These are phyloP conservation scores for Puccinia hordei DNA, from an alignment of 1,284 basidiomycete genomes.

Conservation along the genomic window DNA sequence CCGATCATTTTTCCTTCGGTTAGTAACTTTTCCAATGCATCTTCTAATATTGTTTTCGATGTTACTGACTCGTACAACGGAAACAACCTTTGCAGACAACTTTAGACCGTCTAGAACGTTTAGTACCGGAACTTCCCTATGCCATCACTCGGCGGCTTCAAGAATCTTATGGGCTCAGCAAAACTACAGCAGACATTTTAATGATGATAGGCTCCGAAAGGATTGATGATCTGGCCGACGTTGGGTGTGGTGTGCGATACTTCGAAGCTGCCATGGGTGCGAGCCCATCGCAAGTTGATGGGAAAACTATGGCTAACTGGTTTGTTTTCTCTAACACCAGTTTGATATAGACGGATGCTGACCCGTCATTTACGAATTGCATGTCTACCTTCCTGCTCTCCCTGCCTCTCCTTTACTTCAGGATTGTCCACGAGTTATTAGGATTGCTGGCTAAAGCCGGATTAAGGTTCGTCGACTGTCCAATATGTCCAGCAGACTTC, in stretches of 20 bases:
- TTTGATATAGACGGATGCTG: background rate
- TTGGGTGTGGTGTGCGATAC: constrained; percentile 60
- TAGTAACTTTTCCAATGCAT: constrained; percentile 1
- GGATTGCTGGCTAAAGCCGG: constrained; percentile 70
- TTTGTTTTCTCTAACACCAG: background rate
- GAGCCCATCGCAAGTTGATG: background rate
- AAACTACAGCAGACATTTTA: constrained; percentile 73
- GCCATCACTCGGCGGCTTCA: constrained; percentile 68
- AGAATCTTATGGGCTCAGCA: constrained; percentile 65
- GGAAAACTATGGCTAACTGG: constrained; percentile 44
- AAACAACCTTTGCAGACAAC: constrained; percentile 58
- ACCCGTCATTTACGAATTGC: background rate
- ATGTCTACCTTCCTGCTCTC: background rate
- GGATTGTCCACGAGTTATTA: constrained; percentile 82
- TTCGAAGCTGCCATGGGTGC: constrained; percentile 39
- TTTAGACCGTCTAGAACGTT: constrained; percentile 65
- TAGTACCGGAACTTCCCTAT: constrained; percentile 78
- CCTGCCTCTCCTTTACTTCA: constrained; percentile 58
- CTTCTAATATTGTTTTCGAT: background rate
- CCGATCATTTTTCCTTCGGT: constrained; percentile 66
- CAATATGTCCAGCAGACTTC: constrained; percentile 25
- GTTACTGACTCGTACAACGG: no score
- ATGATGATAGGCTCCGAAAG: constrained; percentile 68
- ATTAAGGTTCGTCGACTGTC: constrained; percentile 38
- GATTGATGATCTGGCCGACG: constrained; percentile 63